Evolutionary conservation across 495 filamentous ascomycete genomes (phyloP).

Genomic region (Aspergillus kassunensis): DNA sequence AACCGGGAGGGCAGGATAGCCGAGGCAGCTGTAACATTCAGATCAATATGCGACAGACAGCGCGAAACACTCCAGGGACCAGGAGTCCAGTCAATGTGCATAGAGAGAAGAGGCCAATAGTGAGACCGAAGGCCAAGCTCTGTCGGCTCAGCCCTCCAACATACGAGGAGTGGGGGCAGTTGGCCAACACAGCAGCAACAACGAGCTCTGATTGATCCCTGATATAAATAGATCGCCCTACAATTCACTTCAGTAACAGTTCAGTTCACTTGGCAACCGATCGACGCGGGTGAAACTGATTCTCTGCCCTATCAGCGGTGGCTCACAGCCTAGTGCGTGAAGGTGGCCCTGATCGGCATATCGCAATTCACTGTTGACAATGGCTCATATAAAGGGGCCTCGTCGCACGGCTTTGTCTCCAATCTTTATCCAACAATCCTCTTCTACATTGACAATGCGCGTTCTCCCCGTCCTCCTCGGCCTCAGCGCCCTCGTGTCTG

Average conservation of each 20-base stretch:
- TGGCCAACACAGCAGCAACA: not conserved
- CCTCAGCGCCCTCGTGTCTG: not conserved
- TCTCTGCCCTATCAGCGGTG: not conserved
- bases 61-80: too few species aligned
- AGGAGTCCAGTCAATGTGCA: too few species aligned
- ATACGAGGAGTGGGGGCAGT: too few species aligned
- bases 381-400: not conserved
- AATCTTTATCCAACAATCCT: not conserved
- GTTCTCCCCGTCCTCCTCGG: conserved; percentile 4
- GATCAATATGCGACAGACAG: too few species aligned
- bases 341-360: not conserved
- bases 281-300: not conserved
- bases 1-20: too few species aligned
- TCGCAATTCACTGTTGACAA: not conserved
- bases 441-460: not conserved
- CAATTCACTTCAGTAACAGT: too few species aligned
- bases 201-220: not conserved
- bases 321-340: not conserved
- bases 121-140: too few species aligned
- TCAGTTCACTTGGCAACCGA: not conserved
- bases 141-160: too few species aligned
- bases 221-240: not conserved
- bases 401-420: not conserved
- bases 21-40: too few species aligned
- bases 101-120: too few species aligned